phyloP scores from a whole-genome alignment of 176 grass and related monocot genomes.

The Ananas comosus region DNA sequence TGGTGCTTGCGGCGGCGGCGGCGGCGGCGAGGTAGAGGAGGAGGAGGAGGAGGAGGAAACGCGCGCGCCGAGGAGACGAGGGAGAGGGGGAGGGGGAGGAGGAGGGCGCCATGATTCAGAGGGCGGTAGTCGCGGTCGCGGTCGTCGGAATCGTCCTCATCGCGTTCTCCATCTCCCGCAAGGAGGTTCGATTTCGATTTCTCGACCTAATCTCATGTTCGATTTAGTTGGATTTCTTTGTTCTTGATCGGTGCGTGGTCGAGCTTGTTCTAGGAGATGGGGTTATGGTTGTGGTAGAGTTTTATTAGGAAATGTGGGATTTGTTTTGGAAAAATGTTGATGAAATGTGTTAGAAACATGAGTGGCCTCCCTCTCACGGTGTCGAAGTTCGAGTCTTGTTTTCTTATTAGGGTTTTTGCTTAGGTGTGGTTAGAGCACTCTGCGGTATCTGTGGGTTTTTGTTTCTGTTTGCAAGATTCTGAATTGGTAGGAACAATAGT shows the following conservation, averaged over 20 bases:
- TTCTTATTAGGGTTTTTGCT: too few species aligned
- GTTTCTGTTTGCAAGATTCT: too few species aligned
- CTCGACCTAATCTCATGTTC: not conserved
- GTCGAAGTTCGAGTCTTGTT: too few species aligned
- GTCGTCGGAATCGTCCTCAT: conserved; percentile 34
- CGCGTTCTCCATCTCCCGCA: conserved; percentile 38
- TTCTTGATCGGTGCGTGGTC: not conserved
- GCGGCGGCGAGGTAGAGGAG: conserved; percentile 16
- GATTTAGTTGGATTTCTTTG: not conserved
- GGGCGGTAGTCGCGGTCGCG: conserved; percentile 30
- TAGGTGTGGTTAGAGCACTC: too few species aligned
- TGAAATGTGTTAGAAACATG: too few species aligned
- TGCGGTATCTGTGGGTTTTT: too few species aligned
- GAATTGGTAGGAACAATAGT: too few species aligned
- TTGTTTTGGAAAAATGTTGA: not conserved
- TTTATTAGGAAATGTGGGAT: not conserved
- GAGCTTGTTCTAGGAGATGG: not conserved
- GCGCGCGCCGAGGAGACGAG: not conserved
- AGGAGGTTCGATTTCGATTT: conserved; percentile 21
- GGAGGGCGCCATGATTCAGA: conserved; percentile 35
- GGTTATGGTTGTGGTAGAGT: not conserved
- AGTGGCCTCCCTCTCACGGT: too few species aligned
- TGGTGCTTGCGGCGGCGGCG: conserved; percentile 25
- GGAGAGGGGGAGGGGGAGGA: not conserved
- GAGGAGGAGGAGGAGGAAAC: not conserved